phyloP scores from a whole-genome alignment of 441 rosid species.

The Populus tomentosa region DNA sequence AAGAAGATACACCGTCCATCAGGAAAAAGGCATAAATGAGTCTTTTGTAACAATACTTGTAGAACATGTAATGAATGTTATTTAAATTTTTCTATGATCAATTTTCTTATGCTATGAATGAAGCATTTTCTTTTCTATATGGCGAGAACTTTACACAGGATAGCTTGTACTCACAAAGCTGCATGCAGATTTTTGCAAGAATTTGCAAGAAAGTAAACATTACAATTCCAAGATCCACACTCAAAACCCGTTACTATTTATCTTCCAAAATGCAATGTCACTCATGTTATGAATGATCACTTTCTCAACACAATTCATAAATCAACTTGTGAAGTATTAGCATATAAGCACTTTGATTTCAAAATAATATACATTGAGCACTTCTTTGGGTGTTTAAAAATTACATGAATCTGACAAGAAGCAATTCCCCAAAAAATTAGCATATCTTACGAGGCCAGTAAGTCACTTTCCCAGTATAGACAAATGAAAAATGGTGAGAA shows the following conservation, averaged over 20 bases:
- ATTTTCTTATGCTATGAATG: not conserved
- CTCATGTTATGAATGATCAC: not conserved
- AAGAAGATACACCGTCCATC: not conserved
- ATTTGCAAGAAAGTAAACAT: not conserved
- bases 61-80: too few species aligned
- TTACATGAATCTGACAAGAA: not conserved
- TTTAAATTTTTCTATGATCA: too few species aligned
- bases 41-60: not conserved
- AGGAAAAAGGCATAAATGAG: not conserved
- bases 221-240: too few species aligned
- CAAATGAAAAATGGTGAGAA: not conserved
- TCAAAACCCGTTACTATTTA: not conserved
- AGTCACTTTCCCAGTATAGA: too few species aligned
- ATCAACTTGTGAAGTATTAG: not conserved
- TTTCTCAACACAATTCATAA: not conserved
- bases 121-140: not conserved
- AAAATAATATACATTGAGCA: too few species aligned
- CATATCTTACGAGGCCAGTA: not conserved
- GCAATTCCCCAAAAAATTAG: not conserved
- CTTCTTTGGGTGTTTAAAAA: not conserved
- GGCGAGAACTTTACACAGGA: not conserved
- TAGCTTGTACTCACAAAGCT: not conserved
- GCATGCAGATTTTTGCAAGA: not conserved
- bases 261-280: not conserved
- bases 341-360: not conserved